Evolutionary conservation across 306 rosid species (phyloP), one percentile per base, ranked within the genome.

Genomic region (Alnus glutinosa): DNA sequence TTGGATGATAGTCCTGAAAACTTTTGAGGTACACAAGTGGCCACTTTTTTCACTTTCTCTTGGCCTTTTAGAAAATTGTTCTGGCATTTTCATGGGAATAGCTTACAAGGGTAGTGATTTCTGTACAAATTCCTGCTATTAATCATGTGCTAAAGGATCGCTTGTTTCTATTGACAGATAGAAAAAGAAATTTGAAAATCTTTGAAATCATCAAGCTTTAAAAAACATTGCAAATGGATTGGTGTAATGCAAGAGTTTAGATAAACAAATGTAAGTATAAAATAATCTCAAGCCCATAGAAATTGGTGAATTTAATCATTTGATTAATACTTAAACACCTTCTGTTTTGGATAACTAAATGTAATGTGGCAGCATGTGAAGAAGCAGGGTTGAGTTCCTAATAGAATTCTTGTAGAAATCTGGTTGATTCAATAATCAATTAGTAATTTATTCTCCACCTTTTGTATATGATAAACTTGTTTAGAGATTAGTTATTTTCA

Each of bases 1-100:
- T 80, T 95, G 92, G 98, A 95, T 80, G 98, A 95, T 23, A 92
- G 98, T 73, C 98, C 97, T 16, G 92, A 78, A 70, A 95, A 82
- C 87, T 95, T 92, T 79, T 92, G 83, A 88, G 86, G 62, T 80
- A 57, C 55, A 76, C 32, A 1, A 46, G 19, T 2, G 64, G 47
- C 32, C 77, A n/a, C 16, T 55, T 74, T 49, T 36, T 9, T n/a
- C 70, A 78, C 12, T 80, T 73, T 80, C 48, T 59, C 55, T 74
- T 73, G 46, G 71, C 75, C 77, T 71, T 49, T 47, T 5, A 55
- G 48, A 67, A 47, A 61, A 55, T 70, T 69, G 68, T 62, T 62
- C 42, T 32, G 7, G 68, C 42, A 62, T 32, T 62, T 30, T 16
- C 68, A 62, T 30, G 18, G 44, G 39, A 14, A 62, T 32, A 55